These are phyloP conservation scores for Phyllostachys edulis DNA, from an alignment of 176 grass and related monocot genomes.

Conservation along the genomic window DNA sequence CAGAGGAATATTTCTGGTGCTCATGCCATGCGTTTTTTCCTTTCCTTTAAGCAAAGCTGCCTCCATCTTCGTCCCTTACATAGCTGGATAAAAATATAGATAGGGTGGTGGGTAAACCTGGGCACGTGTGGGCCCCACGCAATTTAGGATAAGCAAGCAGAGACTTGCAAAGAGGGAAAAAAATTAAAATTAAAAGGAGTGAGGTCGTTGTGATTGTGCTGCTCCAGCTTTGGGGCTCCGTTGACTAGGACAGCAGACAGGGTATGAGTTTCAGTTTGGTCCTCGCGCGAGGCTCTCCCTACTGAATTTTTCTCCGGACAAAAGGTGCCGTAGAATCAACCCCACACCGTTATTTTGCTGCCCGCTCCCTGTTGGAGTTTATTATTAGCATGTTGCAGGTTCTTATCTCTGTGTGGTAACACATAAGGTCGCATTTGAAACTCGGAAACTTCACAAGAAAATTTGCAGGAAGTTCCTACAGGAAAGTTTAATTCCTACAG, in stretches of 20 bases:
- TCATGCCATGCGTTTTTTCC: neutral
- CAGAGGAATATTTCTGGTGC: neutral
- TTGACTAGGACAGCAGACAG: neutral
- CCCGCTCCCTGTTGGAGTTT: neutral
- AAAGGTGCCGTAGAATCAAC: neutral
- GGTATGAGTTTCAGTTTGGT: neutral
- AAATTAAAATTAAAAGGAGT: neutral
- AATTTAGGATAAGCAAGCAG: neutral
- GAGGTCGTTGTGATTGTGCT: neutral
- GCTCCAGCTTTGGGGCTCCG: slow-evolving; percentile 23
- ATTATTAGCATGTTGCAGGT: neutral
- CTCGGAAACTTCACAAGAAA: neutral
- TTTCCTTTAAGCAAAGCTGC: neutral
- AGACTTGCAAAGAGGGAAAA: neutral
- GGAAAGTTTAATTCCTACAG: too few species aligned
- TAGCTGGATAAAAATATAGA: neutral
- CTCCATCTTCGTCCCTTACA: neutral
- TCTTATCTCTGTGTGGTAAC: neutral
- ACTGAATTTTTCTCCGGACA: too few species aligned
- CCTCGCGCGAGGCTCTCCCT: too few species aligned
- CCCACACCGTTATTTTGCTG: neutral
- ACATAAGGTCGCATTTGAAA: neutral
- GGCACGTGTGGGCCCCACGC: neutral
- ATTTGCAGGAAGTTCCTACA: too few species aligned
- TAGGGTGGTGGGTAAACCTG: neutral